These are phyloP conservation scores for Aureobasidium sp. DNA, from an alignment of 2,329 filamentous ascomycete species.

Conservation along the genomic window DNA sequence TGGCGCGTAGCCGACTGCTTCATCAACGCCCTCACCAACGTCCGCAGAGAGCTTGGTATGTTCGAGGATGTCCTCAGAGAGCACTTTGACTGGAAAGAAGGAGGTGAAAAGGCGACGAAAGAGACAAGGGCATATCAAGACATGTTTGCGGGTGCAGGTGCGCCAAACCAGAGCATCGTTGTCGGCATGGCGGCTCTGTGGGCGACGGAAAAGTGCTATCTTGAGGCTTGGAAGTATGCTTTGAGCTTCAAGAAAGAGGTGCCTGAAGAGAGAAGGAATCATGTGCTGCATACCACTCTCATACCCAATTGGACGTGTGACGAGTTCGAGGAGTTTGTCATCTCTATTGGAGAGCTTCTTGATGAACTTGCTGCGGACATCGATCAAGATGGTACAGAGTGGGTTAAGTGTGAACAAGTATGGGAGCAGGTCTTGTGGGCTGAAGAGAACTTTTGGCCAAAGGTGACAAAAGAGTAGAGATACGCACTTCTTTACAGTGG, in stretches of 20 bases:
- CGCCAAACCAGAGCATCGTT: conserved; percentile 57
- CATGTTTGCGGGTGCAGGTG: conserved; percentile 63
- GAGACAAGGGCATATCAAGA: conserved; percentile 55
- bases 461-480: conserved; percentile 30
- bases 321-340: conserved; percentile 55
- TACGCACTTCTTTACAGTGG: too few relatives aligned
- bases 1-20: conserved; percentile 68
- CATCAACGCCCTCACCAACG: conserved; percentile 70
- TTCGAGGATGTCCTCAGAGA: conserved; percentile 60
- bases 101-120: conserved; percentile 23
- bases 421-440: conserved; percentile 55
- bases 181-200: conserved; percentile 78
- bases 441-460: conserved; percentile 55
- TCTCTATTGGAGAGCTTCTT: conserved; percentile 48
- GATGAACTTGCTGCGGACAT: conserved; percentile 49
- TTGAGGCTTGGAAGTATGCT: conserved; percentile 53
- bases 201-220: conserved; percentile 72
- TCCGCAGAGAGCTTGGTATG: conserved; percentile 71
- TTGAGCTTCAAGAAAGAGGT: conserved; percentile 33
- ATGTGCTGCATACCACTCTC: conserved; percentile 53
- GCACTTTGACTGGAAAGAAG: conserved; percentile 23
- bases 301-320: conserved; percentile 57
- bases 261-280: conserved; percentile 33
- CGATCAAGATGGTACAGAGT: conserved; percentile 48
- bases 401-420: conserved; percentile 54